These are phyloP conservation scores for Potentilla sterilis DNA, from an alignment of 306 rosid species.

Conservation along the genomic window DNA sequence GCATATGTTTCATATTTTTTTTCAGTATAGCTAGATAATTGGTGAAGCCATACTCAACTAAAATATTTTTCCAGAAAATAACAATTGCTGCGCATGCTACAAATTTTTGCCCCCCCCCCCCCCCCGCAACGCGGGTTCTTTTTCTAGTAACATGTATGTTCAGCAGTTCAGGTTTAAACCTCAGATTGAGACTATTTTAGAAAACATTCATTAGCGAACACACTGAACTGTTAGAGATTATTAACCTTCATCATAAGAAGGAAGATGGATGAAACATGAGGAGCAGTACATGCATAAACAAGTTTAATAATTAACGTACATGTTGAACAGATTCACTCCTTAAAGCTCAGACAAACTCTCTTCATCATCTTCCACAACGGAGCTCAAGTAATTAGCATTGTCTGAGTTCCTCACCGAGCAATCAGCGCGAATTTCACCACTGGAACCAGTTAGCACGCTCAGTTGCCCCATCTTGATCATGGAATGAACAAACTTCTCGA, in stretches of 20 bases:
- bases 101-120: too few species aligned
- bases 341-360: slow-evolving; percentile 27
- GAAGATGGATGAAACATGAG: not conserved
- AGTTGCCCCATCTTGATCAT: slow-evolving; percentile 57
- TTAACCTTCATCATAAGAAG: not conserved
- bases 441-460: slow-evolving; percentile 41
- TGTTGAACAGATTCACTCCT: not conserved
- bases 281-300: not conserved
- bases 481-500: slow-evolving; percentile 45
- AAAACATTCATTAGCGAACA: not conserved
- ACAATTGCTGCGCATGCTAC: too few species aligned
- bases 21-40: too few species aligned
- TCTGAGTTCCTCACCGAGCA: slow-evolving; percentile 50
- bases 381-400: not conserved
- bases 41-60: too few species aligned
- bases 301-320: not conserved
- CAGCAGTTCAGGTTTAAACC: too few species aligned
- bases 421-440: slow-evolving; percentile 53
- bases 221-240: not conserved
- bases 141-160: too few species aligned
- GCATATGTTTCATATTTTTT: too few species aligned
- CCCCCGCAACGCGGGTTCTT: too few species aligned
- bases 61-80: too few species aligned
- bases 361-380: slow-evolving; percentile 34
- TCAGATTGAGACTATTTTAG: too few species aligned